phyloP scores from a whole-genome alignment of 768 basidiomycete species.

The Lepiota subincarnata region DNA sequence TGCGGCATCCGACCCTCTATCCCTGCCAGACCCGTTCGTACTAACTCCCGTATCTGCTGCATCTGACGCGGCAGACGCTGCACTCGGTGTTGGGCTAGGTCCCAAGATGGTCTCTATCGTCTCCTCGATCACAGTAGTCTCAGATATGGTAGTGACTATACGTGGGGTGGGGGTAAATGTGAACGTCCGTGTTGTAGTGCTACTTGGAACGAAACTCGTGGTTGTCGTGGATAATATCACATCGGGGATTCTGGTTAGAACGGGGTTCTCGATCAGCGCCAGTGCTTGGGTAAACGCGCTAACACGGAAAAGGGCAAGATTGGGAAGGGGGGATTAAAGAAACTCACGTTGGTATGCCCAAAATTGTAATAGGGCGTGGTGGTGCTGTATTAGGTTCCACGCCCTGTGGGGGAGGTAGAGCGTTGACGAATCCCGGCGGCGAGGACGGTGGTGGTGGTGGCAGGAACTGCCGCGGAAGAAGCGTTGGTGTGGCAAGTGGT shows the following conservation, averaged over 20 bases:
- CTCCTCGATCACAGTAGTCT: background rate
- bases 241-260: background rate
- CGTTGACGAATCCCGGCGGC: background rate
- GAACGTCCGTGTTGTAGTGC: conserved; percentile 2
- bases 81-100: background rate
- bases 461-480: background rate
- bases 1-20: no score
- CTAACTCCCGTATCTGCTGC: background rate
- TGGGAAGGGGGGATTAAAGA: no score
- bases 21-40: background rate
- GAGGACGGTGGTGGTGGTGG: no score
- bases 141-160: background rate
- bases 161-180: background rate
- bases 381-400: no score
- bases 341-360: background rate
- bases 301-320: background rate
- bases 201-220: conserved; percentile 4
- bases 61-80: background rate
- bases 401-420: background rate
- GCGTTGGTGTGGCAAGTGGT: background rate
- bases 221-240: background rate
- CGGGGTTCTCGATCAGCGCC: background rate
- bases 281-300: no score
- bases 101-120: background rate
- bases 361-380: background rate